Evolutionary conservation across 805 yeast species (phyloP).

Genomic region (Saccharomycopsis malanga): DNA sequence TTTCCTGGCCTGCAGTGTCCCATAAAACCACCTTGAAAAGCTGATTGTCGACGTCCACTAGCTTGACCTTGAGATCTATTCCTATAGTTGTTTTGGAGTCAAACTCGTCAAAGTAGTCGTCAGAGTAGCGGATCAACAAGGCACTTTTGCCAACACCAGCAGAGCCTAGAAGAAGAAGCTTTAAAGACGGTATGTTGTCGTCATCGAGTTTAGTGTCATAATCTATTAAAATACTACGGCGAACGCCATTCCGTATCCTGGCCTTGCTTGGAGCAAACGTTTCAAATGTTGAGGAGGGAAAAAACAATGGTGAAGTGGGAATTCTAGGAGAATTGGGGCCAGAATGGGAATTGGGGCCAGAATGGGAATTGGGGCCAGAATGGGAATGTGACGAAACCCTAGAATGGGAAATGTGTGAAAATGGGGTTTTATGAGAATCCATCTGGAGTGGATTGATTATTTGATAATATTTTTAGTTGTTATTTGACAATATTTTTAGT

Average conservation of each 20-base stretch:
- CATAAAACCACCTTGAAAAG: constrained; percentile 39
- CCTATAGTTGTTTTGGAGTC: constrained; percentile 39
- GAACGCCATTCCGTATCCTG: constrained; percentile 11
- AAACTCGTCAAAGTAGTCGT: constrained; percentile 30
- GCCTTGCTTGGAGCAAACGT: constrained; percentile 10
- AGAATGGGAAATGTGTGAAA: no score
- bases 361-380: no score
- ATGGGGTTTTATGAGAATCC: no score
- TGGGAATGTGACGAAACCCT: no score
- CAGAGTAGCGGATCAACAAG: constrained; percentile 36
- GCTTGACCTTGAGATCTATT: constrained; percentile 39
- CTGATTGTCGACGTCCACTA: constrained; percentile 37
- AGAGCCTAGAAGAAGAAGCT: constrained; percentile 37
- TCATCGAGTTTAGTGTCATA: constrained; percentile 18
- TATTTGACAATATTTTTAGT: no score
- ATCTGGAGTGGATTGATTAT: no score
- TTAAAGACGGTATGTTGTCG: constrained; percentile 23
- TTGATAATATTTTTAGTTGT: no score
- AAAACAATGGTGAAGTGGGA: constrained; percentile 17
- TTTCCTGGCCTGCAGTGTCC: constrained; percentile 49
- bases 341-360: no score
- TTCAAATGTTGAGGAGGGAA: constrained; percentile 16
- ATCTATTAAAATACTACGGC: constrained; percentile 18
- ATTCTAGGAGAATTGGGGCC: background rate
- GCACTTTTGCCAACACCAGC: constrained; percentile 46